phyloP scores from a whole-genome alignment of 164 flowering plant genomes.

The Houttuynia cordata region DNA sequence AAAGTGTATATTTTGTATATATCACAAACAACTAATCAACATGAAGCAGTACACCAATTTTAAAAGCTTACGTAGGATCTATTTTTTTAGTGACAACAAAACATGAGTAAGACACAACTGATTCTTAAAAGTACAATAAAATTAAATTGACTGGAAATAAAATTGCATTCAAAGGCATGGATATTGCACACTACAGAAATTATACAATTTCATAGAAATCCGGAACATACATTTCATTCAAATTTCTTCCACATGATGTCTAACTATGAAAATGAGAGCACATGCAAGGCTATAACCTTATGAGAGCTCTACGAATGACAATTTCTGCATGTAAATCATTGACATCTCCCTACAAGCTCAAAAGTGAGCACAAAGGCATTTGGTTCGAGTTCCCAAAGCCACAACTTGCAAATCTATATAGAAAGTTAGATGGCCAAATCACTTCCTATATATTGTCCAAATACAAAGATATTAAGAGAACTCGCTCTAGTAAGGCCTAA shows the following conservation, averaged over 20 bases:
- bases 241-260: neutral
- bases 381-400: slow-evolving; percentile 85
- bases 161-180: neutral
- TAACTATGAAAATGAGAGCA: neutral
- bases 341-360: slow-evolving; percentile 63
- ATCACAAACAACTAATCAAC: too few relatives aligned
- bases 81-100: too few relatives aligned
- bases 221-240: neutral
- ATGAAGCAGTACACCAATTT: too few relatives aligned
- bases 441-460: neutral
- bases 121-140: too few relatives aligned
- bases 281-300: slow-evolving; percentile 39
- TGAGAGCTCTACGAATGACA: slow-evolving; percentile 68
- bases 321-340: slow-evolving; percentile 94
- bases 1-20: too few relatives aligned
- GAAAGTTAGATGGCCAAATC: neutral
- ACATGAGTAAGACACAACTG: too few relatives aligned
- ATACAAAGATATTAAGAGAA: neutral
- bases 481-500: too few relatives aligned
- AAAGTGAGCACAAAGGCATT: slow-evolving; percentile 66
- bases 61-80: too few relatives aligned
- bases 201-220: too few relatives aligned
- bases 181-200: too few relatives aligned
- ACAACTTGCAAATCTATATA: slow-evolving; percentile 64
- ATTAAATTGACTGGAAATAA: neutral